Base-by-base conservation (phyloP, 768 basidiomycete species). In the Rossbeevera mucosa region DNA sequence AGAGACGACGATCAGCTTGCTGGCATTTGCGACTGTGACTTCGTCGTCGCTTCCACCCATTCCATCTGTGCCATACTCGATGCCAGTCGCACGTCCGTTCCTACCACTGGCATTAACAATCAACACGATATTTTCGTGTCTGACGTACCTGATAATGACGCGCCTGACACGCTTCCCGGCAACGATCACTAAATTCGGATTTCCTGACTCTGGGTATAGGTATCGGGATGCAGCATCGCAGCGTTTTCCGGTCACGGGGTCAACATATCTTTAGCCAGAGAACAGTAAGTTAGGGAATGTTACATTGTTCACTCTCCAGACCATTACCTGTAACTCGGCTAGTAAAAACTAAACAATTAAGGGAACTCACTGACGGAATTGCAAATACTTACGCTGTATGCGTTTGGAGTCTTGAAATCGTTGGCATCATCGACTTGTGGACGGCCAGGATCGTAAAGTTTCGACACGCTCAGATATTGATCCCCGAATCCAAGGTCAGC, bases 201-300 rank as follows among this genome's bases (percentile, higher is more conserved):
- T 59, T 31, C 63, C 56, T 12, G 64, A 51, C 9, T 66, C 59
- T 28, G 67, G 64, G 52, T 72, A 76, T 16, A 75, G 44, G 54
- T 68, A 70, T 48, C 64, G 38, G 26, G 74, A 74, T 8, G 62
- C 62, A 11, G 61, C 45, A 48, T 67, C 66, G 4, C 56, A 62
- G 16, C 66, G 65, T n/a, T 41, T 56, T 30, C 66, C 66, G 3
- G 74, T 80, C 25, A 68, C 63, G 2, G 58, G 65, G 53, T 79
- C 72, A n/a, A 85, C 71, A 59, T 80, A 86, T 60, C 84, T 86
- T 20, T 9, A 20, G 13, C 12, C n/a, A 28, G 28, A 2, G 18
- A 25, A 20, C 8, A 6, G 14, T 4, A 7, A 21, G 13, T 31
- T 28, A 28, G 28, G 9, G 28, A 11, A 28, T 28, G 12, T 2